Evolutionary conservation across 129 eudicot species (phyloP).

Genomic region (Flaveria sonorensis): DNA sequence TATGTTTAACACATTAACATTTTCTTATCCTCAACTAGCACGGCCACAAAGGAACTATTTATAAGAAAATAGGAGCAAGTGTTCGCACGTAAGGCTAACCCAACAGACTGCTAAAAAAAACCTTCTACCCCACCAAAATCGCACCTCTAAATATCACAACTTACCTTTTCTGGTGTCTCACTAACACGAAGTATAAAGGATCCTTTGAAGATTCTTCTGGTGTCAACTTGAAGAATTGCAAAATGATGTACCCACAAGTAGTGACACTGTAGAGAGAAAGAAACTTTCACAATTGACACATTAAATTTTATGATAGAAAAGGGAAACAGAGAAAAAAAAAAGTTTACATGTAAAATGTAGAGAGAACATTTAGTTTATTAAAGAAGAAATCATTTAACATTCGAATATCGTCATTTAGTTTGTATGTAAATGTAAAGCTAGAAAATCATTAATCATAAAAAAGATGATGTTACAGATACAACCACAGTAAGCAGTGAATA

Average conservation of each 20-base stretch:
- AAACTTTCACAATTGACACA: neutral
- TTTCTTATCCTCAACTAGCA: no score
- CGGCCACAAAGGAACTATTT: no score
- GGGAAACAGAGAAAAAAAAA: neutral
- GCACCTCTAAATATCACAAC: neutral
- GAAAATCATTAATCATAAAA: neutral
- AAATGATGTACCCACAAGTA: conserved; percentile 64
- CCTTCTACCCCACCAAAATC: no score
- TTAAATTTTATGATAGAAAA: no score
- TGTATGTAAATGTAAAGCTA: no score
- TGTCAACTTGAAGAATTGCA: conserved; percentile 71
- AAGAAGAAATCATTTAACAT: no score
- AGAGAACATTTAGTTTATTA: no score
- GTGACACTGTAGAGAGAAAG: conserved; percentile 54
- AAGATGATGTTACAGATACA: neutral
- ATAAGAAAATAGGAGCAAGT: no score
- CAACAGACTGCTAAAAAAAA: no score
- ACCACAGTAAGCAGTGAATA: neutral
- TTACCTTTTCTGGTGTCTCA: conserved; percentile 52
- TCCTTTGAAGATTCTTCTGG: conserved; percentile 73
- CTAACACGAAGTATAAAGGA: conserved; percentile 67
- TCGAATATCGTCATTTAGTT: no score
- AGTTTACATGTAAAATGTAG: neutral
- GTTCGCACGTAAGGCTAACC: no score
- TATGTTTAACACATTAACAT: neutral